A percentile compares a stretch with the other conserved stretches of the same genome.
phyloP scores from a whole-genome alignment of 176 grass and related monocot species.

The Avena insularis region DNA sequence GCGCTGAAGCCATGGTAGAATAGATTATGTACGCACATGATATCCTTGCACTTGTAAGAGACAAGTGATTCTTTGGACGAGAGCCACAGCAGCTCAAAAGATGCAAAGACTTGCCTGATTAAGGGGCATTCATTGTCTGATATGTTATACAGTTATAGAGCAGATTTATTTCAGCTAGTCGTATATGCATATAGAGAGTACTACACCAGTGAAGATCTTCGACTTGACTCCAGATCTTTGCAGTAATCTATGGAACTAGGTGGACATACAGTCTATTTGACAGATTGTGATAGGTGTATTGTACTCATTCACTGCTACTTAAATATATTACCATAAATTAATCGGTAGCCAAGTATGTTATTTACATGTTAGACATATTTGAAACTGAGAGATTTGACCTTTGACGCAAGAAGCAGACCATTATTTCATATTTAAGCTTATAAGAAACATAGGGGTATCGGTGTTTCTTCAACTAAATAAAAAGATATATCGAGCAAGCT shows the following conservation, averaged over 20 bases:
- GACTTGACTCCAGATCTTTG: not conserved
- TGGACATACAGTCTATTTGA: too few species aligned
- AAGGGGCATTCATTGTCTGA: conserved; percentile 5
- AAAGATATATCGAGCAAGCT: too few species aligned
- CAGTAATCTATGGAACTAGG: not conserved
- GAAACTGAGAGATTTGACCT: too few species aligned
- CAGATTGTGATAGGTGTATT: too few species aligned
- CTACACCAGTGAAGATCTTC: not conserved
- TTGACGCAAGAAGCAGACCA: too few species aligned
- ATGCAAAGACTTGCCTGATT: conserved; percentile 2
- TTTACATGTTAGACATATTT: too few species aligned
- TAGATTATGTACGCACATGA: not conserved
- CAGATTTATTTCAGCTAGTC: not conserved
- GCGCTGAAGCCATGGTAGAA: conserved; percentile 14
- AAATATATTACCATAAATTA: too few species aligned
- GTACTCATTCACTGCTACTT: too few species aligned
- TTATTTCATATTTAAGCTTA: too few species aligned
- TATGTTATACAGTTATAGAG: not conserved
- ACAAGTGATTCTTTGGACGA: conserved; percentile 31
- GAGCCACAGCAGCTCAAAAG: not conserved
- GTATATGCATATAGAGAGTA: not conserved
- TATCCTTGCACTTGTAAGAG: not conserved
- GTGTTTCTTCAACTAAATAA: too few species aligned
- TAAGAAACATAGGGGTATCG: too few species aligned
- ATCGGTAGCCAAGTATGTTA: too few species aligned